phyloP scores from a whole-genome alignment of 2,329 filamentous ascomycete genomes.

The Neofusicoccum kwambonambiense region DNA sequence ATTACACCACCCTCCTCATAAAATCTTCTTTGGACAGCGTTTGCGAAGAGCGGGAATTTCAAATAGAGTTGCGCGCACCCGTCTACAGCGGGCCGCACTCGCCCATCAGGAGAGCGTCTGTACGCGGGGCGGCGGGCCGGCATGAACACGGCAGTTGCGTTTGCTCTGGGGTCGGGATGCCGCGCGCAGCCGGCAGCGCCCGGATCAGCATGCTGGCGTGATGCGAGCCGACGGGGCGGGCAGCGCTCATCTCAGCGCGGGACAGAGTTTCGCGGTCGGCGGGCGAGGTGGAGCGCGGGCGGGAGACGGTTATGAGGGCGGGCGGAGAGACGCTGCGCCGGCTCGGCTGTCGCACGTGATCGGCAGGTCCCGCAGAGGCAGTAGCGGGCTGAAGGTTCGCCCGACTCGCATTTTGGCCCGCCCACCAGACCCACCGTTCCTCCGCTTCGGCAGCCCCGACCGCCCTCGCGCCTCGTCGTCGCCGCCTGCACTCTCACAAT shows the following conservation, averaged over 20 bases:
- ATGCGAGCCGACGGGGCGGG: too few relatives aligned
- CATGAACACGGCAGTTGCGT: too few relatives aligned
- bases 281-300: too few relatives aligned
- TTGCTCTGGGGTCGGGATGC: too few relatives aligned
- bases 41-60: neutral
- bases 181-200: too few relatives aligned
- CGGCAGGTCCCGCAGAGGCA: neutral
- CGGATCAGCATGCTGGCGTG: too few relatives aligned
- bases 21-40: neutral
- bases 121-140: too few relatives aligned
- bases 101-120: too few relatives aligned
- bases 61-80: neutral
- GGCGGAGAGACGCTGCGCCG: too few relatives aligned
- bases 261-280: too few relatives aligned
- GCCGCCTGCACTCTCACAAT: neutral
- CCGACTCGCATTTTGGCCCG: neutral
- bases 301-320: too few relatives aligned
- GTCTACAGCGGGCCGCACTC: neutral
- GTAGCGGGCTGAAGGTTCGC: neutral
- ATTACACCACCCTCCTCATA: neutral
- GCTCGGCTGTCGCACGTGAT: neutral
- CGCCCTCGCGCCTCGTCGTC: neutral
- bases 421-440: neutral
- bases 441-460: neutral
- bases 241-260: too few relatives aligned